These are phyloP conservation scores for Pisolithus sp. DNA, from an alignment of 768 basidiomycete genomes.

Conservation along the genomic window DNA sequence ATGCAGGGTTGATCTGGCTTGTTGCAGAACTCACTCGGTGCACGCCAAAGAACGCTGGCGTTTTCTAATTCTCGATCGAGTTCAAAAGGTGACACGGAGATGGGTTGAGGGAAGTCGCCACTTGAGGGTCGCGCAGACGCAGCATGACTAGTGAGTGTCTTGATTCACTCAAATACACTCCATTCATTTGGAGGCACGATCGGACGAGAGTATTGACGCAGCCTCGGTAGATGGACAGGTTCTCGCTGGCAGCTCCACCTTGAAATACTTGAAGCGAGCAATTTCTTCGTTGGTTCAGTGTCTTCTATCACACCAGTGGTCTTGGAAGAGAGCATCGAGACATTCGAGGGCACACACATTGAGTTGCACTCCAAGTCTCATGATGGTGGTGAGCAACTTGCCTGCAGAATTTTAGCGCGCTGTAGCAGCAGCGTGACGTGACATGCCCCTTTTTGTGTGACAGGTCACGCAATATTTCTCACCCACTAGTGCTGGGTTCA, in stretches of 20 bases:
- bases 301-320: conserved; percentile 4
- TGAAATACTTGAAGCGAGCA: not conserved
- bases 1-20: too few species aligned
- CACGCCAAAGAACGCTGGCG: too few species aligned
- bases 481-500: not conserved
- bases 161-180: too few species aligned
- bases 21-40: too few species aligned
- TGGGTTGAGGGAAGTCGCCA: too few species aligned
- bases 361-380: conserved; percentile 5
- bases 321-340: not conserved
- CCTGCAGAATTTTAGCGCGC: not conserved
- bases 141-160: conserved; percentile 9
- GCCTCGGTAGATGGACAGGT: not conserved
- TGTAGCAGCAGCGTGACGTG: not conserved
- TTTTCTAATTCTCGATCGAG: too few species aligned
- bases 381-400: conserved; percentile 7
- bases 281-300: not conserved
- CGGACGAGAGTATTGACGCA: not conserved
- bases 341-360: conserved; percentile 4
- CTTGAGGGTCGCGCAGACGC: not conserved
- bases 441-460: too few species aligned
- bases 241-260: not conserved
- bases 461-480: too few species aligned
- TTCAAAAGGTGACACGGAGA: too few species aligned
- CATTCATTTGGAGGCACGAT: too few species aligned